Conservation (phyloP, 441 rosid species). For the Manihot esculenta region DNA sequence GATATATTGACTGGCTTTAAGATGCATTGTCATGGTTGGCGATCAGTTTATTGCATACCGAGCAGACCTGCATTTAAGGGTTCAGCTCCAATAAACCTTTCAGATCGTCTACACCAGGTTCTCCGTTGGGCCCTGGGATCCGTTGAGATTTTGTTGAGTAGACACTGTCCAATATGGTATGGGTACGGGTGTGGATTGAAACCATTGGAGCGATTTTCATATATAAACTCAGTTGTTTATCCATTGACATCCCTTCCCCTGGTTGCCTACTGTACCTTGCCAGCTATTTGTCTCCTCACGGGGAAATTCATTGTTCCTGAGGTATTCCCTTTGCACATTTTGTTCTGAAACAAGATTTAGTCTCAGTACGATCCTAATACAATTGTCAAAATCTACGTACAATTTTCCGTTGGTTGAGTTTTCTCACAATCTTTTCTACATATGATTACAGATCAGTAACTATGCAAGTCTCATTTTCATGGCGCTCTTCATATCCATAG, state of each 20-base stretch:
- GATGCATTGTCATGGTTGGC: constrained; percentile 99
- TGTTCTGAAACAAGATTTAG: constrained; percentile 10
- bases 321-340: constrained; percentile 40
- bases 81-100: no score
- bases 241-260: constrained; percentile 95
- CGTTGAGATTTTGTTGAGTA: constrained; percentile 93
- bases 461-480: constrained; percentile 80
- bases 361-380: background rate
- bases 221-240: constrained; percentile 84
- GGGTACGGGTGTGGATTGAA: constrained; percentile 93
- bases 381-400: background rate
- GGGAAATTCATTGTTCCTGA: constrained; percentile 93
- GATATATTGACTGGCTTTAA: constrained; percentile 98
- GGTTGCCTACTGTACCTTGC: constrained; percentile 79
- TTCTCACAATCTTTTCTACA: constrained; percentile 17
- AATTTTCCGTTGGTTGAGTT: constrained; percentile 2
- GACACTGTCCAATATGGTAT: constrained; percentile 98
- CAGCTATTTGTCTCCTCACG: constrained; percentile 90
- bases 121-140: constrained; percentile 99
- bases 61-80: constrained; percentile 88
- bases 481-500: constrained; percentile 82
- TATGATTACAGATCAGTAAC: constrained; percentile 75
- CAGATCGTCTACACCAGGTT: constrained; percentile 98
- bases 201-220: constrained; percentile 83
- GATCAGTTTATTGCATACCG: constrained; percentile 93